Evolutionary conservation across 768 basidiomycete species (phyloP).

Genomic region (Suillus brevipes): DNA sequence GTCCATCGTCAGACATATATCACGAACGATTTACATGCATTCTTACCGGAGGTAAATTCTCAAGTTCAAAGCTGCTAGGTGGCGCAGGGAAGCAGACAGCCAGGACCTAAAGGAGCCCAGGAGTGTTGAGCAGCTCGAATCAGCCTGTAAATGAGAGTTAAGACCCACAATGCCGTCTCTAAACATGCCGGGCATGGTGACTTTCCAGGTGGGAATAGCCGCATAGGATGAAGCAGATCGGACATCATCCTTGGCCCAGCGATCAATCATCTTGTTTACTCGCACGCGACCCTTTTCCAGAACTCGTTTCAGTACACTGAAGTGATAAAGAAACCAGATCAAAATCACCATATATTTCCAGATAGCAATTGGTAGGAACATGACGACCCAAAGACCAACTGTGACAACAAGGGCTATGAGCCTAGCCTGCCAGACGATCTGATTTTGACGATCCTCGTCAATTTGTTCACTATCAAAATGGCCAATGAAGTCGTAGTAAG

Average conservation of each 20-base stretch:
- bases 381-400: constrained; percentile 39
- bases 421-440: constrained; percentile 35
- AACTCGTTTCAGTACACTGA: neutral
- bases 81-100: constrained; percentile 38
- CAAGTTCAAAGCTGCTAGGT: constrained; percentile 40
- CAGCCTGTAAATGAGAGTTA: constrained; percentile 7
- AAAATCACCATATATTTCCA: constrained; percentile 49
- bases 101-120: constrained; percentile 34
- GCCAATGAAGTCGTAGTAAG: constrained; percentile 37
- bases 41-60: constrained; percentile 46
- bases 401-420: constrained; percentile 37
- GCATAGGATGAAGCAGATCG: constrained; percentile 24
- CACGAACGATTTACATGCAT: neutral
- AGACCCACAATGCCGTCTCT: constrained; percentile 35
- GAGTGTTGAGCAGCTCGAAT: neutral
- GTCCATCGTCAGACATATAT: neutral
- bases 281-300: constrained; percentile 44
- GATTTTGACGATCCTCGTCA: constrained; percentile 12
- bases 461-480: constrained; percentile 8
- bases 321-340: neutral
- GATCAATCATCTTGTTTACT: constrained; percentile 36
- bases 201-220: constrained; percentile 41
- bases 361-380: constrained; percentile 41
- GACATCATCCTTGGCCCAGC: constrained; percentile 43
- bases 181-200: constrained; percentile 41